Percentiles rank a stretch among this genome's conserved stretches.
Evolutionary conservation across 1,139 yeast species (phyloP).

Genomic region (Pneumocystis oryctolagi): DNA sequence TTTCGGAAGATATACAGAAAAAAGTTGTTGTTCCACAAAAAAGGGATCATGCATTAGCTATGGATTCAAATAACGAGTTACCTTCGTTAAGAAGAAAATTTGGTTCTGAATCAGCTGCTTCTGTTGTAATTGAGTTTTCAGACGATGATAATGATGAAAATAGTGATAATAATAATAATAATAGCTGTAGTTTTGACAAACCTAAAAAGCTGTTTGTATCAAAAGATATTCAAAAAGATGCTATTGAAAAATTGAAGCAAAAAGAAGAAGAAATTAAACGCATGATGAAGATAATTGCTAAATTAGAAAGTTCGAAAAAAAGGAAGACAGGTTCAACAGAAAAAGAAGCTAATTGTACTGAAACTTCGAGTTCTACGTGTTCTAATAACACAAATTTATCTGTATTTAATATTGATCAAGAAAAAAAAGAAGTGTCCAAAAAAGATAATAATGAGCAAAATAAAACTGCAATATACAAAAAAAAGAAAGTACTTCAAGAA

Average conservation of each 20-base stretch:
- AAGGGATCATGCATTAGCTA: neutral
- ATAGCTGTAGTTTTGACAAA: neutral
- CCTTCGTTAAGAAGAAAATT: neutral
- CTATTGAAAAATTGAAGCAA: neutral
- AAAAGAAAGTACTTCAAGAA: neutral
- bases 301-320: conserved; percentile 4
- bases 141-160: conserved; percentile 2
- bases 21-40: neutral
- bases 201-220: neutral
- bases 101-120: neutral
- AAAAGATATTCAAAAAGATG: neutral
- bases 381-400: neutral
- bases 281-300: conserved; percentile 4
- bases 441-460: neutral
- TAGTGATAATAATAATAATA: neutral
- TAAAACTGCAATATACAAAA: neutral
- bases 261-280: conserved; percentile 8
- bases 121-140: neutral
- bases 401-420: neutral
- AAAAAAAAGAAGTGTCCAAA: neutral
- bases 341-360: neutral
- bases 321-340: neutral
- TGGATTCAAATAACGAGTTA: neutral
- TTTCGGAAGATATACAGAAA: neutral
- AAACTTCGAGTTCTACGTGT: neutral